Base-by-base conservation (phyloP, 305 asterid genomes). In the Fraxinus floribunda region DNA sequence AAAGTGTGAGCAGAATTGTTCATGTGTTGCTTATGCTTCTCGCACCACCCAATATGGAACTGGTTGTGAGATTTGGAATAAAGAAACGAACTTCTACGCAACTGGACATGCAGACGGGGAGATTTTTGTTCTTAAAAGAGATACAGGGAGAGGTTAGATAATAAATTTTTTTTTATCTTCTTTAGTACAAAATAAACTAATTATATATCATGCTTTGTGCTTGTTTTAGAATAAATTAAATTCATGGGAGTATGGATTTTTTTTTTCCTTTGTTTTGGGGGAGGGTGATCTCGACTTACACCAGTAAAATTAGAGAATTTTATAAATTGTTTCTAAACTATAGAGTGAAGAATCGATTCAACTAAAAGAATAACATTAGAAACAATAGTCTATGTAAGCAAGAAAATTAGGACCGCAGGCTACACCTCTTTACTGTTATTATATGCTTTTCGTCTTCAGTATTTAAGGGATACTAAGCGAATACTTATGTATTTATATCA, bases 21-120 rank as follows among this genome's bases (percentile, higher is more conserved):
- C 81, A 1, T 85, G 86, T 77, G 66, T 79, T 79, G 86, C 88
- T 41, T 83, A 52, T 85, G 81, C 84, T 36, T 79, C 60, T 0
- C 60, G 32, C 34, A 32, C 77, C 8, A 22, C 76, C 76, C 76
- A 5, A 13, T 70, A 73, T 15, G 86, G 79, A 20, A 52, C 79
- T n/a, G 36, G 29, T 20, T 83, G 78, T 71, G 68, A 49, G 70
- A 78, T 41, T 34, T 64, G 57, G 24, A 68, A 35, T 41, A 36
- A 52, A 68, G 77, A 9, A 13, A 76, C 38, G 38, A 13, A 11
- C 64, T 41, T 64, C 41, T 13, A 0, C 18, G 38, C 78, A 18
- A 60, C 80, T 68, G 77, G 70, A 62, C 1, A 35, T 39, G 34
- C 72, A 10, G 38, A 78, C 29, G 22, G 38, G 72, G 57, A 41